These are phyloP conservation scores for Mollisia scopiformis DNA, from an alignment of 2,329 filamentous ascomycete genomes.

Conservation along the genomic window DNA sequence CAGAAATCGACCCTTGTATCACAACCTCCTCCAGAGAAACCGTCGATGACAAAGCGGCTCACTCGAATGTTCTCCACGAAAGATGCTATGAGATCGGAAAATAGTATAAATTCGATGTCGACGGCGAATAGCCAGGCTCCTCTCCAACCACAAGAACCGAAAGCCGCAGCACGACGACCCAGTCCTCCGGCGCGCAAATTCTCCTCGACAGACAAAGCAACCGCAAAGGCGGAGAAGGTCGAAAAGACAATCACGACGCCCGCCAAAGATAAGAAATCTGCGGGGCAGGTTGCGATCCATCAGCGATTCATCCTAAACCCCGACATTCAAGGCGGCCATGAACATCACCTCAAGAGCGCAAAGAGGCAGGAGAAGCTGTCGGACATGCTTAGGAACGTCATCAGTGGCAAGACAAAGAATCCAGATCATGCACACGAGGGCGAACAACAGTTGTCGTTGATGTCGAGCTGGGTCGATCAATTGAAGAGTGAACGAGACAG, in stretches of 20 bases:
- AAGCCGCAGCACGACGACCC: conserved; percentile 39
- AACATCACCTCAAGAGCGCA: conserved; percentile 86
- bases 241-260: conserved; percentile 31
- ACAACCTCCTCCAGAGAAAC: conserved; percentile 47
- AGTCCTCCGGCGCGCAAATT: conserved; percentile 47
- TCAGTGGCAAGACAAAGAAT: conserved; percentile 81
- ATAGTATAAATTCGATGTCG: conserved; percentile 25
- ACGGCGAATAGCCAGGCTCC: conserved; percentile 32
- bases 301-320: conserved; percentile 55
- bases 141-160: conserved; percentile 28
- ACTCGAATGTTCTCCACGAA: conserved; percentile 68
- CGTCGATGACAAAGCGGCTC: conserved; percentile 65
- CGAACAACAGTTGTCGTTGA: conserved; percentile 85
- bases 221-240: conserved; percentile 35
- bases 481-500: conserved; percentile 85
- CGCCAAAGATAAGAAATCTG: conserved; percentile 34
- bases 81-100: conserved; percentile 43
- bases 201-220: conserved; percentile 45
- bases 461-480: conserved; percentile 95
- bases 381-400: conserved; percentile 85
- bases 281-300: conserved; percentile 12
- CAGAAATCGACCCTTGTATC: conserved; percentile 23
- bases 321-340: conserved; percentile 70
- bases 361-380: conserved; percentile 93
- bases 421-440: conserved; percentile 58